phyloP scores from a whole-genome alignment of 2,329 filamentous ascomycete genomes.

The Fusarium sarcochroum region DNA sequence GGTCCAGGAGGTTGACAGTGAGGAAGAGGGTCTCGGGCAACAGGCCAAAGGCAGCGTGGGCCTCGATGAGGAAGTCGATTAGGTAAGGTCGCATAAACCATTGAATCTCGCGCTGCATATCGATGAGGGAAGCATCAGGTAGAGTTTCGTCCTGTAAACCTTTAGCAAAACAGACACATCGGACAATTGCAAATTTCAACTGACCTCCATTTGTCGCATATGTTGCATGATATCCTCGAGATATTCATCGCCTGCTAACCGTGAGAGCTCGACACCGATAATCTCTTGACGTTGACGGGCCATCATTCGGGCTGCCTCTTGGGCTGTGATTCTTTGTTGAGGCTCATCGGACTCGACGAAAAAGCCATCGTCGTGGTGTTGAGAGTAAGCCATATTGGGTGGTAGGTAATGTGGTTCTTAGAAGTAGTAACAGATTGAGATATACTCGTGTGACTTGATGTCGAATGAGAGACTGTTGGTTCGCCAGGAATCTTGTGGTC shows the following conservation, averaged over 20 bases:
- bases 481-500: conserved; percentile 67
- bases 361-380: conserved; percentile 61
- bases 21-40: conserved; percentile 96
- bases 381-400: conserved; percentile 63
- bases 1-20: conserved; percentile 94
- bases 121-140: conserved; percentile 96
- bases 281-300: conserved; percentile 88
- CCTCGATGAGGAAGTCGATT: conserved; percentile 97
- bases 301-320: conserved; percentile 83
- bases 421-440: conserved; percentile 38
- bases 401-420: conserved; percentile 22
- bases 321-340: conserved; percentile 73
- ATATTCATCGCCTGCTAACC: conserved; percentile 88
- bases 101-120: conserved; percentile 99
- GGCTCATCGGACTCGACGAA: conserved; percentile 70
- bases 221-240: conserved; percentile 94
- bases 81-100: conserved; percentile 99
- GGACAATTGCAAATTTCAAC: conserved; percentile 41
- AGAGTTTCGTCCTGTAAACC: conserved; percentile 79
- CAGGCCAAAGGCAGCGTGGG: conserved; percentile 93
- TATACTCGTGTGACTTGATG: conserved; percentile 45
- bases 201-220: conserved; percentile 93
- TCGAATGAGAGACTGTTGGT: conserved; percentile 64
- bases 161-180: conserved; percentile 44
- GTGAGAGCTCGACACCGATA: conserved; percentile 90